Base-by-base conservation (phyloP, 352 stramenopile species). In the Globisporangium nunn region DNA sequence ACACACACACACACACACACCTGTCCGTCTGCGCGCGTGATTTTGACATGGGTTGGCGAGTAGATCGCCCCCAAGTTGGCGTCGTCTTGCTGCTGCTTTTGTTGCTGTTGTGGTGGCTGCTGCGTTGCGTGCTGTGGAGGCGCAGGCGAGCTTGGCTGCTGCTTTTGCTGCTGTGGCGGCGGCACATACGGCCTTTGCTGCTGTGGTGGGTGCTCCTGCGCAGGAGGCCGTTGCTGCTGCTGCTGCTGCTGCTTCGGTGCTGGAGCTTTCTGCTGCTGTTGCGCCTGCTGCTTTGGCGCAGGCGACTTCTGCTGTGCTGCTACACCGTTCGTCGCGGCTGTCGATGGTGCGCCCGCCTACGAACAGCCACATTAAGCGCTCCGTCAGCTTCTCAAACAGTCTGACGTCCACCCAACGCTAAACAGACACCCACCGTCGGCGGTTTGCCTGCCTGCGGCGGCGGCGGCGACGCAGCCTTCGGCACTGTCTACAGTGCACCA, bases 1-100 rank as follows among this genome's bases (percentile, higher is more conserved):
- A n/a, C n/a, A n/a, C n/a, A 23, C 23, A 23, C 23, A 23, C 23
- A 23, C 23, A 23, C 23, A 23, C 55, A 41, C 49, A 78, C 70
- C 63, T 78, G 79, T 15, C 78, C 78, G 40, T 92, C 79, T 53
- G 71, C 72, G 43, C 79, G 73, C 5, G 79, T 92, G 45, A 92
- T 86, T 18, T 67, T 88, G 44, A 92, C 81, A 53, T 90, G 75
- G 33, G 74, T 70, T 8, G 82, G 82, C 31, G 74, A 72, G 62
- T 89, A 90, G 28, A 89, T 67, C 17, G 74, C 78, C 2, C 77
- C 78, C 15, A 78, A 41, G 28, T 75, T 64, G 4, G 40, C 17
- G 11, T 31, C 29, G 45, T 8, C 41, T 12, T 45, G 46, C 46
- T 52, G 48, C 17, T 52, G 48, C 14, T 53, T 28, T n/a, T 52